Evolutionary conservation across 805 yeast genomes (phyloP).

Genomic region (Candida arabinofermentans): DNA sequence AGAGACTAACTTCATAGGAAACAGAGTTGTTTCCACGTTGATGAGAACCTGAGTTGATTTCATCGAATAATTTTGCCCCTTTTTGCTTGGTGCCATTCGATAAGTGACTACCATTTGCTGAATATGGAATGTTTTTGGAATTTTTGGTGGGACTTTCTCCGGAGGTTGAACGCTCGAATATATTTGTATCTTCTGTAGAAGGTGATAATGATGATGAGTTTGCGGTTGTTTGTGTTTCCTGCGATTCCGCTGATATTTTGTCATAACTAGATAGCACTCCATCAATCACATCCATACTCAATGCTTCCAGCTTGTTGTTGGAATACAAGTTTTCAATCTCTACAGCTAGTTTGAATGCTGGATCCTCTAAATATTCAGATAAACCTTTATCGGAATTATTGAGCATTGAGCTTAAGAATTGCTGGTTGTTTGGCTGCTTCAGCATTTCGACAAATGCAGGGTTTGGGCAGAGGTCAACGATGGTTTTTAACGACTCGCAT

Average conservation of each 20-base stretch:
- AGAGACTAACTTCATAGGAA: background rate
- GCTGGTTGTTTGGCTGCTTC: background rate
- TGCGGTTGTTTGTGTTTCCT: too few relatives aligned
- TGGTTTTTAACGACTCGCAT: background rate
- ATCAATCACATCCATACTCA: background rate
- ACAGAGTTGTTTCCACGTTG: background rate
- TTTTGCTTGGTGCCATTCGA: too few relatives aligned
- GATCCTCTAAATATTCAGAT: background rate
- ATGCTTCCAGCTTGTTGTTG: background rate
- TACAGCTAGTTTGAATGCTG: background rate
- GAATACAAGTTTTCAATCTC: background rate
- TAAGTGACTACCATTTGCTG: too few relatives aligned
- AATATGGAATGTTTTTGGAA: too few relatives aligned
- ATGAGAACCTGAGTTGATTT: too few relatives aligned
- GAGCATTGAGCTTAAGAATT: background rate
- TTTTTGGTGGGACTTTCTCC: too few relatives aligned
- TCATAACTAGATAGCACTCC: too few relatives aligned
- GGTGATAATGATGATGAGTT: too few relatives aligned
- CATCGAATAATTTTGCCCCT: too few relatives aligned
- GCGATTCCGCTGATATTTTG: too few relatives aligned
- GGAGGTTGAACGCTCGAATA: too few relatives aligned
- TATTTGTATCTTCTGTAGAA: too few relatives aligned
- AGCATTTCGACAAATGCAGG: background rate
- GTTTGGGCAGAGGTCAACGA: background rate
- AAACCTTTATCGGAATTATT: conserved; percentile 4